These are phyloP conservation scores for Candida methanosorbosa DNA, from an alignment of 805 yeast species.

Conservation along the genomic window DNA sequence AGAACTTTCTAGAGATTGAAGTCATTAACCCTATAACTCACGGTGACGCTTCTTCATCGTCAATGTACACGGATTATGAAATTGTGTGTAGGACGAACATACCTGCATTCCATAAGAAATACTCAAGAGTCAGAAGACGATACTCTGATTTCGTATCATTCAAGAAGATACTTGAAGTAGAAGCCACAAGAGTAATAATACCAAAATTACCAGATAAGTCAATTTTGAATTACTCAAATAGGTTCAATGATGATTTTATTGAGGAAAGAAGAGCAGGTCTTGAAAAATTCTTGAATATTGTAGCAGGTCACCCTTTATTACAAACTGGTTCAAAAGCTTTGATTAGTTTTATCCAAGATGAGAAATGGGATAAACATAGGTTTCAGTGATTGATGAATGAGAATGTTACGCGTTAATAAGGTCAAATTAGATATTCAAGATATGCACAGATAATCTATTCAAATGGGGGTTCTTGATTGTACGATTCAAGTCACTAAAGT, in stretches of 20 bases:
- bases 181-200: conserved; percentile 63
- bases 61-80: conserved; percentile 89
- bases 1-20: conserved; percentile 86
- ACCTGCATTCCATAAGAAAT: conserved; percentile 67
- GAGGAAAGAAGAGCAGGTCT: conserved; percentile 78
- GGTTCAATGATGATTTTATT: conserved; percentile 76
- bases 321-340: conserved; percentile 80
- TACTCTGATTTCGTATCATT: conserved; percentile 87
- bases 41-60: conserved; percentile 37
- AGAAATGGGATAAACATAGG: conserved; percentile 52
- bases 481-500: too few species aligned
- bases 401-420: too few species aligned
- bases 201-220: conserved; percentile 88
- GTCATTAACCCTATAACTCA: conserved; percentile 78
- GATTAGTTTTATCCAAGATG: conserved; percentile 82
- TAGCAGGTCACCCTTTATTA: conserved; percentile 88
- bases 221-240: conserved; percentile 46
- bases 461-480: too few species aligned
- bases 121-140: conserved; percentile 69
- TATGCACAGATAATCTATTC: too few species aligned
- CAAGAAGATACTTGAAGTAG: conserved; percentile 63
- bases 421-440: too few species aligned
- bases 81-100: conserved; percentile 83
- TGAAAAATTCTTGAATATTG: conserved; percentile 66
- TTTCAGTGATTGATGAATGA: too few species aligned